These are phyloP conservation scores for Nemania serpens DNA, from an alignment of 2,329 filamentous ascomycete species.

Conservation along the genomic window DNA sequence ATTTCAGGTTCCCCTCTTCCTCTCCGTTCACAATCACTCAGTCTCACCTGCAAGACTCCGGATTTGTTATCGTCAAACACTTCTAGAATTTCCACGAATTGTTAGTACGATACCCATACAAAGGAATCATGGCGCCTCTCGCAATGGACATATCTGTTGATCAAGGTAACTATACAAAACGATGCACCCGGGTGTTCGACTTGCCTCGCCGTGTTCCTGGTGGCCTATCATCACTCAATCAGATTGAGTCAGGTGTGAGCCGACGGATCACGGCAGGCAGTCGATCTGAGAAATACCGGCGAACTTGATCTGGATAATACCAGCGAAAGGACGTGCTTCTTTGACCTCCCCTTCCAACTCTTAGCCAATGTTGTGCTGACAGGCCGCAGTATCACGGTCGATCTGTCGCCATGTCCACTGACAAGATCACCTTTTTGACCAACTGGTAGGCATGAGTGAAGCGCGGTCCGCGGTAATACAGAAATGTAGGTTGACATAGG, in stretches of 20 bases:
- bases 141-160: slow-evolving; percentile 21
- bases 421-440: slow-evolving; percentile 84
- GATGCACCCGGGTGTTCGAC: slow-evolving; percentile 27
- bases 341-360: slow-evolving; percentile 44
- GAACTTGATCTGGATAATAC: slow-evolving; percentile 88
- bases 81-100: too few relatives aligned
- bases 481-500: slow-evolving; percentile 27
- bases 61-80: too few relatives aligned
- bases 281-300: slow-evolving; percentile 34
- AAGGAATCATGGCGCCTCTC: slow-evolving; percentile 22
- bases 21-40: too few relatives aligned
- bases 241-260: slow-evolving; percentile 3
- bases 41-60: too few relatives aligned
- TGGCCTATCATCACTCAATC: slow-evolving; percentile 9
- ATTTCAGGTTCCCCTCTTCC: too few relatives aligned
- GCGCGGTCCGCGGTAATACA: slow-evolving; percentile 1
- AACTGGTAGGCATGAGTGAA: slow-evolving; percentile 66
- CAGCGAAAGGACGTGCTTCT: slow-evolving; percentile 88
- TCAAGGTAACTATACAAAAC: slow-evolving; percentile 28
- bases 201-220: slow-evolving; percentile 13
- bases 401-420: slow-evolving; percentile 70
- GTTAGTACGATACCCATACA: slow-evolving; percentile 19
- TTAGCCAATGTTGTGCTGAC: slow-evolving; percentile 50
- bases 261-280: slow-evolving; percentile 8
- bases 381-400: slow-evolving; percentile 48